Conservation (phyloP, 306 rosid genomes). For the Arachis stenosperma region DNA sequence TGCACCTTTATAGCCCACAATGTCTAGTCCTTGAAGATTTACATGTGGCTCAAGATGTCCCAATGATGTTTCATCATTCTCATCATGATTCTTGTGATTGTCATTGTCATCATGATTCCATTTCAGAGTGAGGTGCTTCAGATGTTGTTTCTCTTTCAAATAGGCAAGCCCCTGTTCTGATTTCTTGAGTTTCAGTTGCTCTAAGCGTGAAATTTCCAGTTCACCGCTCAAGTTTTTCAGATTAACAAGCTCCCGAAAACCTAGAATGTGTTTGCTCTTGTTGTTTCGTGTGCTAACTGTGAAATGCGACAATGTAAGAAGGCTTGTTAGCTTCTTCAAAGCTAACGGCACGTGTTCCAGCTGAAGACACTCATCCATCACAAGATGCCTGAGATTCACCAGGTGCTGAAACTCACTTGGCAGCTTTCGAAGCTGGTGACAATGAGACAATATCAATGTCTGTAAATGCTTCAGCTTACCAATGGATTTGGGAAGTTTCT, state of each 20-base stretch:
- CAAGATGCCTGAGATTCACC: neutral
- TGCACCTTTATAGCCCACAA: conserved; percentile 10
- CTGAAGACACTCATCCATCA: neutral
- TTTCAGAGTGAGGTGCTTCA: neutral
- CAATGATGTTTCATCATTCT: conserved; percentile 1
- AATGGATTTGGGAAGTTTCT: neutral
- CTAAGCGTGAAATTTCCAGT: conserved; percentile 1
- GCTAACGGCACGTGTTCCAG: neutral
- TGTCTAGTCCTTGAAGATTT: neutral
- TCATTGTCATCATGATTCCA: neutral
- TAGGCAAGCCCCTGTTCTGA: neutral
- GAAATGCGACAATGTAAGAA: neutral
- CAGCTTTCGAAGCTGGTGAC: neutral
- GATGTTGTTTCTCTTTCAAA: conserved; percentile 7
- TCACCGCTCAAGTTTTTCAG: conserved; percentile 8
- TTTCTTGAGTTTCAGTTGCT: neutral
- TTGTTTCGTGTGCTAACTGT: neutral
- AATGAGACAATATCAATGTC: conserved; percentile 7
- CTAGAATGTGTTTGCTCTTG: neutral
- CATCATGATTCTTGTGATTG: neutral
- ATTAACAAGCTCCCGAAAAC: conserved; percentile 1
- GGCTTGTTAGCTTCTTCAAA: neutral
- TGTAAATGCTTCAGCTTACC: conserved; percentile 7
- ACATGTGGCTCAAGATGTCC: neutral
- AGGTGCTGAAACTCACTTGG: neutral